Base-by-base conservation (phyloP, 257 asterid genomes). In the Plantago elongata region DNA sequence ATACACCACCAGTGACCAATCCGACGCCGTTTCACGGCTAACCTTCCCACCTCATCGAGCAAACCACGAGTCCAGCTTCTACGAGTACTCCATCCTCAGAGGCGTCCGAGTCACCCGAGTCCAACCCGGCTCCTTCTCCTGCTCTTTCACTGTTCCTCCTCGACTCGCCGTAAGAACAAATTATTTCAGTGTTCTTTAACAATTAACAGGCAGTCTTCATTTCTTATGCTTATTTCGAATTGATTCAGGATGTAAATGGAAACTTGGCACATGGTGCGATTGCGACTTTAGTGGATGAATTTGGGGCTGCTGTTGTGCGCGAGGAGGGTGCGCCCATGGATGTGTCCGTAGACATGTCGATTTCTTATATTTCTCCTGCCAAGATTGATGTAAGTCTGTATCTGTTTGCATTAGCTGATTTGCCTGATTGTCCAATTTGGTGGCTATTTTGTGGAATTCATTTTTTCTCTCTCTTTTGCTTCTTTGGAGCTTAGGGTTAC, bases 301-400 rank as follows among this genome's bases (percentile, higher is more conserved):
- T 84, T 7, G 97, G 95, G 16, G 89, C 82, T 55, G 89, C 95
- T 0, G 75, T 71, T 49, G 80, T 82, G 34, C 83, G 71, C 45
- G 79, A 73, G 56, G 83, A 72, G 15, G 85, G 80, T 9, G 71
- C 63, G 27, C 81, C 95, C 0, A 76, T 75, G 86, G 78, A 72
- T 54, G 87, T 89, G 6, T 86, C 97, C 0, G 88, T 79, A 17
- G 94, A 89, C 75, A 86, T 89, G 87, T 86, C 97, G 0, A 83
- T 89, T 61, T 77, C 82, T 64, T 69, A 60, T 30, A 67, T 84
- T 56, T 86, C 97, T 9, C 22, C 79, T 65, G 97, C 95, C 1
- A 86, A 82, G 71, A 60, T 69, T 51, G 73, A 79, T 74, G 96
- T 85, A 77, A 79, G 87, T 57, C 14, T 9, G 45, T 55, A 29